These are phyloP conservation scores for Penicillium flavigenum DNA, from an alignment of 495 filamentous ascomycete genomes.

Conservation along the genomic window DNA sequence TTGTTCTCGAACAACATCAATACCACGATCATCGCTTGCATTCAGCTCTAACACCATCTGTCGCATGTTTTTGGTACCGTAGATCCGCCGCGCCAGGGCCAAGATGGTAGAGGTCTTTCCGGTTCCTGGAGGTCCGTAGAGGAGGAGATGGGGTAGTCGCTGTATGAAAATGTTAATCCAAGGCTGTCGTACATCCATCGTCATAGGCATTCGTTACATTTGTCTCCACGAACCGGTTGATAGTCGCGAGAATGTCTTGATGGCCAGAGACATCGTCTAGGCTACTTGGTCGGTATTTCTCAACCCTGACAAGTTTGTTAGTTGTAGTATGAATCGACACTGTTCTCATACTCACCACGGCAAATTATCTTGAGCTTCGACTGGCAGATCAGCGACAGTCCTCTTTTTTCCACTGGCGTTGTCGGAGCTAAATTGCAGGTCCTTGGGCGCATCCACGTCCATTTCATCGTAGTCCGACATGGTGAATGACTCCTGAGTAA, in stretches of 20 bases:
- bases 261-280: slow-evolving; percentile 95
- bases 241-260: slow-evolving; percentile 93
- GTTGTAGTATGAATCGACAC: background rate
- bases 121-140: slow-evolving; percentile 95
- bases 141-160: slow-evolving; percentile 91
- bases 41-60: slow-evolving; percentile 99
- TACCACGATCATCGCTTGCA: slow-evolving; percentile 94
- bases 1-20: slow-evolving; percentile 97
- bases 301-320: slow-evolving; percentile 65
- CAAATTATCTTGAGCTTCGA: slow-evolving; percentile 89
- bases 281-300: slow-evolving; percentile 91
- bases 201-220: slow-evolving; percentile 54
- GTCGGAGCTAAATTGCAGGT: slow-evolving; percentile 56
- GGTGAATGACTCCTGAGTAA: slow-evolving; percentile 20
- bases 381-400: slow-evolving; percentile 85
- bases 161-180: slow-evolving; percentile 28
- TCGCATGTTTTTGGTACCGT: slow-evolving; percentile 85
- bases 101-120: slow-evolving; percentile 98
- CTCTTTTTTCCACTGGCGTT: slow-evolving; percentile 78
- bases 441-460: slow-evolving; percentile 69
- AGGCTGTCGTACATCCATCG: background rate
- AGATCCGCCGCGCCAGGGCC: slow-evolving; percentile 85
- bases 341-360: slow-evolving; percentile 66
- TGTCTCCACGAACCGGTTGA: slow-evolving; percentile 92
- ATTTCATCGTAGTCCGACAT: slow-evolving; percentile 96